phyloP scores from a whole-genome alignment of 108 stramenopile species.

The Cylindrotheca fusiformis region DNA sequence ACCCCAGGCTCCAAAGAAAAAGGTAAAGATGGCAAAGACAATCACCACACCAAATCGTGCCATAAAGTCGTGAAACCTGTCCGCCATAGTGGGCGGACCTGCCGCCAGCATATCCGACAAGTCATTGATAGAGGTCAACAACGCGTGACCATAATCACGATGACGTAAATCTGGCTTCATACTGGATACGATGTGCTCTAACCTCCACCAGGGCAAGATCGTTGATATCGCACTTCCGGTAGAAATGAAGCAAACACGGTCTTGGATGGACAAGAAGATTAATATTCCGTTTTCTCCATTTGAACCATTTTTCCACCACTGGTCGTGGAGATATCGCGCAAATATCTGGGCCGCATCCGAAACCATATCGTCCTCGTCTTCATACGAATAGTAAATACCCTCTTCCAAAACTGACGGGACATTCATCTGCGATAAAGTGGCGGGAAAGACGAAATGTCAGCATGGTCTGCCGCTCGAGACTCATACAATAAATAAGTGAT shows the following conservation, averaged over 20 bases:
- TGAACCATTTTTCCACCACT: conserved; percentile 49
- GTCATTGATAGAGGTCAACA: conserved; percentile 65
- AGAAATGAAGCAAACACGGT: conserved; percentile 85
- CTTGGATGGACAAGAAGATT: conserved; percentile 75
- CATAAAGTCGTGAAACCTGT: conserved; percentile 69
- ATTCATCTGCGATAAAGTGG: conserved; percentile 45
- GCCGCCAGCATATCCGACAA: conserved; percentile 51
- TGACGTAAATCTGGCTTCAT: conserved; percentile 78
- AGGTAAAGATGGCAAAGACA: conserved; percentile 78
- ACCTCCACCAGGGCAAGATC: conserved; percentile 81
- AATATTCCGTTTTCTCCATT: conserved; percentile 53
- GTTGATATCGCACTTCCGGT: conserved; percentile 59
- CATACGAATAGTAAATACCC: conserved; percentile 77
- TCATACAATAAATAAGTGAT: background rate
- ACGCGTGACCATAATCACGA: conserved; percentile 59
- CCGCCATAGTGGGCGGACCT: conserved; percentile 71
- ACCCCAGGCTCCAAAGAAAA: conserved; percentile 83
- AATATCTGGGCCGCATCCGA: conserved; percentile 89
- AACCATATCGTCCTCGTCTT: conserved; percentile 87
- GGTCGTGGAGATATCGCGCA: conserved; percentile 72
- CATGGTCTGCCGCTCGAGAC: too few relatives aligned
- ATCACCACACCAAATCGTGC: conserved; percentile 78
- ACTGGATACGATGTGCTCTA: conserved; percentile 73
- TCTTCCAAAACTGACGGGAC: conserved; percentile 63
- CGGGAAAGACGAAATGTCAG: conserved; percentile 18